Evolutionary conservation across 2,329 filamentous ascomycete genomes (phyloP), one percentile per base, ranked within the genome.

Genomic region (Biscogniauxia sp.): DNA sequence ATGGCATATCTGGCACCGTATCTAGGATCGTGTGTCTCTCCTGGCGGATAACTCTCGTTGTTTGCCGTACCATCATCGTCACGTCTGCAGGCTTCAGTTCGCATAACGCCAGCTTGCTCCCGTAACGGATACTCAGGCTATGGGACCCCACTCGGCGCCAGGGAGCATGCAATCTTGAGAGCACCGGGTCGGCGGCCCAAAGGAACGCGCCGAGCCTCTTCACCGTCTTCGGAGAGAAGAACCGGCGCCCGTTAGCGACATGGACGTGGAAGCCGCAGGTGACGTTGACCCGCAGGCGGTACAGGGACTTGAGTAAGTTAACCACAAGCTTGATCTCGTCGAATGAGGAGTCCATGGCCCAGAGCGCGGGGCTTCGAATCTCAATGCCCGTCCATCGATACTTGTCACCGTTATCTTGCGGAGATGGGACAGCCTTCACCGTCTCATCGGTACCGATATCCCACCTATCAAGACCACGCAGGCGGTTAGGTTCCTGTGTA

Each of bases 201-300:
- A 73, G 59, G 19, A 77, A 70, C 5, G 70, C 70, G 2, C 68
- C 74, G 9, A 72, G 59, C 25, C 74, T 71, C 13, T 72, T 71
- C 13, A 74, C 25, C 0, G 68, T 66, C 11, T 66, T 61, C 9
- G 72, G 53, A 15, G 72, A 65, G 55, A 77, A 72, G 54, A 64
- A 68, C n/a, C 66, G 59, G 15, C 37, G 57, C 0, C 76, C 76
- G 54, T 73, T 73, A 5, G 74, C 76, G 3, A 78, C 66, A 54
- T 78, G 75, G 15, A 78, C 73, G 55, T 77, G 75, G 20, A 78
- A 65, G 8, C 75, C 75, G 26, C 73, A 74, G 1, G 67, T 64
- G 0, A 62, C 32, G 57, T 78, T 78, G 13, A 77, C 65, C 1
- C 74, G 69, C 17, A 73, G 57, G 17, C 74, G 69, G 52, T 74